phyloP scores from a whole-genome alignment of 2,329 filamentous ascomycete species.

The Corinectria fuckeliana region DNA sequence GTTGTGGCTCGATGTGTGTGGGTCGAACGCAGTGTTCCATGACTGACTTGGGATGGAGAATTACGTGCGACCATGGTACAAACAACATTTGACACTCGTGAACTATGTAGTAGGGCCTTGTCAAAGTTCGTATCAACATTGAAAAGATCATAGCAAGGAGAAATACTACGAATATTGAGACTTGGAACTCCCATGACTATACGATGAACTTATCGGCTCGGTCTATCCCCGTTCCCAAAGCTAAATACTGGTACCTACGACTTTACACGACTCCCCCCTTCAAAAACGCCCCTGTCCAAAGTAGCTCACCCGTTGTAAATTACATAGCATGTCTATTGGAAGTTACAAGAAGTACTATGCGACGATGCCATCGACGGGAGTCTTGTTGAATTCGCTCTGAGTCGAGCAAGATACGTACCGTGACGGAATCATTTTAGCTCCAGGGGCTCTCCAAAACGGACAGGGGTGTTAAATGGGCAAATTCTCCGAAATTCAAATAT shows the following conservation, averaged over 20 bases:
- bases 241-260: background rate
- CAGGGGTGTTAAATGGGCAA: background rate
- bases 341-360: no score
- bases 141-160: background rate
- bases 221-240: background rate
- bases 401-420: conserved; percentile 3
- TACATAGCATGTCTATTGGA: no score
- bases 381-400: background rate
- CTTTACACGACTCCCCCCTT: background rate
- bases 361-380: background rate
- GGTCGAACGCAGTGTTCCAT: background rate
- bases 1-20: background rate
- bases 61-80: background rate
- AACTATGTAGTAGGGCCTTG: background rate
- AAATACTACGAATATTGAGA: background rate
- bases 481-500: background rate
- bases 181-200: background rate
- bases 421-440: background rate
- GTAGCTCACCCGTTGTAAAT: background rate
- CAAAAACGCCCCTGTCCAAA: background rate
- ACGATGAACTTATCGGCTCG: background rate
- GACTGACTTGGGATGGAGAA: background rate
- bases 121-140: background rate
- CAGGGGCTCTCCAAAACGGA: conserved; percentile 2
- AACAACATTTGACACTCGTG: background rate